Percentiles rank a stretch among this genome's conserved stretches.
Evolutionary conservation across 768 basidiomycete genomes (phyloP).

Genomic region (Xanthoconium stramineum): DNA sequence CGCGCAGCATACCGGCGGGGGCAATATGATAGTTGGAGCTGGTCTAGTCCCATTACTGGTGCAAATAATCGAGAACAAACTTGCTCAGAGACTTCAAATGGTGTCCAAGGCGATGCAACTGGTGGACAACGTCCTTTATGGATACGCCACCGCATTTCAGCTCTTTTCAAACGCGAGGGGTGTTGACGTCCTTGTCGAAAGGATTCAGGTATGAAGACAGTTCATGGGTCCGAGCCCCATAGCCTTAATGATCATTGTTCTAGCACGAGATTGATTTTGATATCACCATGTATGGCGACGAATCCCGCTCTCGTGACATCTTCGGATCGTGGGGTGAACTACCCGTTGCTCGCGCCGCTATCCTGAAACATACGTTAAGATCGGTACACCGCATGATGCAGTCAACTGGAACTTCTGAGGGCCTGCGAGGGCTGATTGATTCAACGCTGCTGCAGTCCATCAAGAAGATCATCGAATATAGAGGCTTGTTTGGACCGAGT

Average conservation of each 20-base stretch:
- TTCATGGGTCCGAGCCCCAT: background rate
- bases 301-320: constrained; percentile 42
- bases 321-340: constrained; percentile 57
- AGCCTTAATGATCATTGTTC: constrained; percentile 9
- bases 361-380: constrained; percentile 87
- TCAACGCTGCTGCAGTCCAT: constrained; percentile 79
- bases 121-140: constrained; percentile 89
- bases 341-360: constrained; percentile 68
- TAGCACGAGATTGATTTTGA: constrained; percentile 69
- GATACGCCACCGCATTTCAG: constrained; percentile 82
- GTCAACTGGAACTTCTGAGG: constrained; percentile 89
- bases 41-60: constrained; percentile 87
- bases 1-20: constrained; percentile 79
- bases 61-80: constrained; percentile 80
- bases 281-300: constrained; percentile 52
- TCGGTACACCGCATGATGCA: constrained; percentile 98
- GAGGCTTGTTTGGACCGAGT: constrained; percentile 81
- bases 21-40: constrained; percentile 92
- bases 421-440: constrained; percentile 91
- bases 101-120: constrained; percentile 90
- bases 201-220: constrained; percentile 68
- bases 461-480: constrained; percentile 83
- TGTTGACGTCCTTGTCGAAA: constrained; percentile 77
- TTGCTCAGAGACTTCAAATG: constrained; percentile 64
- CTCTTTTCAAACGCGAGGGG: constrained; percentile 84